phyloP scores from a whole-genome alignment of 805 yeast genomes.

The Saturnispora hagleri region DNA sequence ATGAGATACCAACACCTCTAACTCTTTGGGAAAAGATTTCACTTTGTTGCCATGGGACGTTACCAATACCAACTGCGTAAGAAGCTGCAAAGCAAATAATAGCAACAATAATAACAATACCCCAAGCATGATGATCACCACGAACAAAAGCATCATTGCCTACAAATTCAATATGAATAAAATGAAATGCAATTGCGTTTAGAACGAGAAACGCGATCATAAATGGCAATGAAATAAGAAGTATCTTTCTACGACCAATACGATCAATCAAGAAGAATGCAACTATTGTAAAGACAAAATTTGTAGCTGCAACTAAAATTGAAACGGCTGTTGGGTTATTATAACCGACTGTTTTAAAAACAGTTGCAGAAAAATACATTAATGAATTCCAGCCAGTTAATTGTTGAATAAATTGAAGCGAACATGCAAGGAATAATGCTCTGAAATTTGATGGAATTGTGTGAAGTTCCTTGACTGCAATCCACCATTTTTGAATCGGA shows the following conservation, averaged over 20 bases:
- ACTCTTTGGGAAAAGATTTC: conserved; percentile 92
- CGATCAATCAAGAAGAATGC: conserved; percentile 83
- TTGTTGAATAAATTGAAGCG: conserved; percentile 92
- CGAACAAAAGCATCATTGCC: conserved; percentile 34
- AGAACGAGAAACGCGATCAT: conserved; percentile 70
- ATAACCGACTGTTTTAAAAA: conserved; percentile 87
- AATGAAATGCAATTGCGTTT: conserved; percentile 89
- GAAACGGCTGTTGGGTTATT: conserved; percentile 89
- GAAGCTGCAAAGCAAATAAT: conserved; percentile 85
- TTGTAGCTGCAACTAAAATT: conserved; percentile 87
- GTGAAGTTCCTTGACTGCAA: conserved; percentile 56
- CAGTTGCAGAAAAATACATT: conserved; percentile 91
- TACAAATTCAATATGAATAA: conserved; percentile 54
- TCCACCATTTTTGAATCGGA: conserved; percentile 40
- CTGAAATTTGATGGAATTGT: conserved; percentile 70
- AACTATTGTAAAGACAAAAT: conserved; percentile 75
- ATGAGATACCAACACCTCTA: conserved; percentile 85
- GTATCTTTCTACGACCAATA: conserved; percentile 79
- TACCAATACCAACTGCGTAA: conserved; percentile 92
- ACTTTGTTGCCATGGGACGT: conserved; percentile 97
- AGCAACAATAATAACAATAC: conserved; percentile 72
- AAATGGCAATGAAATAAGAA: conserved; percentile 74
- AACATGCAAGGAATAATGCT: conserved; percentile 85
- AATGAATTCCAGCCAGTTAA: conserved; percentile 94
- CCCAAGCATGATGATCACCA: conserved; percentile 68